Percentiles rank a stretch among this genome's conserved stretches.
Conservation (phyloP, 75 land plant genomes). For the Ceratopteris richardii region DNA sequence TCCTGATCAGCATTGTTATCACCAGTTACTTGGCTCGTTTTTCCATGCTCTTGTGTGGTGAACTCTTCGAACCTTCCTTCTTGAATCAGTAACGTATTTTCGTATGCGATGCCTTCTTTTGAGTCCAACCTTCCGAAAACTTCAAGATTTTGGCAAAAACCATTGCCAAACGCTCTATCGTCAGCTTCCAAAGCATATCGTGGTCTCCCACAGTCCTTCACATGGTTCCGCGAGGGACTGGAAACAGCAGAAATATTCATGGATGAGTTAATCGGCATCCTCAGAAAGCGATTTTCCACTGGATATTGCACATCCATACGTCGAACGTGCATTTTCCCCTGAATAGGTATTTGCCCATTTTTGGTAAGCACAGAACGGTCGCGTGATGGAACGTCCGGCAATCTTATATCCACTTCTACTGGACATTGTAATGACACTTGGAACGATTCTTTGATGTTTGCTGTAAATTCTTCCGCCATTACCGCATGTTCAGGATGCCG, state of each 20-base stretch:
- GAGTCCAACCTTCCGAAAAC: not conserved
- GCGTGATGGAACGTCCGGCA: too few relatives aligned
- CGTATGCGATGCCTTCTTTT: too few relatives aligned
- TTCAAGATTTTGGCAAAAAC: not conserved
- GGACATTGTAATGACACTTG: constrained; percentile 57
- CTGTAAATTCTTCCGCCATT: constrained; percentile 59
- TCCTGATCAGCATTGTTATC: not conserved
- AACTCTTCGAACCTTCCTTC: too few relatives aligned
- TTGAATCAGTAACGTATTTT: too few relatives aligned
- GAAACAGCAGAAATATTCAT: not conserved
- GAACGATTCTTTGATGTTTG: constrained; percentile 63
- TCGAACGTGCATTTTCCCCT: too few relatives aligned
- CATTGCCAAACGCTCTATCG: not conserved
- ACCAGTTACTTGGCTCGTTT: too few relatives aligned
- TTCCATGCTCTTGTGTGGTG: too few relatives aligned
- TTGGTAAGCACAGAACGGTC: too few relatives aligned
- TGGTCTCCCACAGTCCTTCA: not conserved
- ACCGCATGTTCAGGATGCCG: constrained; percentile 32
- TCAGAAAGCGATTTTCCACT: not conserved
- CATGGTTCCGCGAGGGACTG: not conserved
- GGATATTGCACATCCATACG: not conserved
- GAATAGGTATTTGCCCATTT: too few relatives aligned
- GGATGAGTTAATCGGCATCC: not conserved
- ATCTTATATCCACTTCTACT: constrained; percentile 53
- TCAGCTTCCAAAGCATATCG: not conserved